Base-by-base conservation (phyloP, 192 early-diverging fungal species). In the Coemansia aciculifera region DNA sequence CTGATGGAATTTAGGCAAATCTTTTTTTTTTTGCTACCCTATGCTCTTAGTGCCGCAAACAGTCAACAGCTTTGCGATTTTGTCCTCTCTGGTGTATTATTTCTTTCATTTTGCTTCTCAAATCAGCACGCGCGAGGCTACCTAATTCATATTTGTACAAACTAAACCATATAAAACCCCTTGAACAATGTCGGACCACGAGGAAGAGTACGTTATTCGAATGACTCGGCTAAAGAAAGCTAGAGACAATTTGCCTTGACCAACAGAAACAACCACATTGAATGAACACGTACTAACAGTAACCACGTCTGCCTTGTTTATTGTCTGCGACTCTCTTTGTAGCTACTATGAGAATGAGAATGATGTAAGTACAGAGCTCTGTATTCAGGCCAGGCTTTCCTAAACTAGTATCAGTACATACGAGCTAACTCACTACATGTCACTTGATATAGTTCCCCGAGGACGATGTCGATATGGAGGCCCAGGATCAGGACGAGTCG, bases 151-250 rank as follows among this genome's bases (percentile, higher is more conserved):
- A 23, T 15, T 32, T 59, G 37, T 59, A 39, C 23, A 38, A 67
- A 67, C 38, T 5, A 56, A 54, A 27, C 37, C 62, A 63, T 24
- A 9, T 21, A 48, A 48, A 48, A 10, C 38, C 17, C 10, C 40
- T 17, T 23, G n/a, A 51, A 51, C 51, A 54, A 78, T 78, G 76
- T 78, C 76, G 21, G 76, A 78, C 71, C 63, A 73, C 71, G 76
- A 73, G 63, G 64, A 73, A 29, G 72, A 74, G 66, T 69, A 74
- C 59, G 64, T 68, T 24, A 9, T n/a, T 24, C 51, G 46, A 39
- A 29, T 8, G 17, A 29, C 2, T 13, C 11, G 9, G 46, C 46
- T 48, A 48, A 51, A 21, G 63, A 65, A 46, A 17, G 46, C 1
- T 2, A n/a, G 19, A 48, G 19, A 48, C 46, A 48, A n/a, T 21